Evolutionary conservation across 2,329 filamentous ascomycete species (phyloP).

Genomic region (Aciculosporium take): DNA sequence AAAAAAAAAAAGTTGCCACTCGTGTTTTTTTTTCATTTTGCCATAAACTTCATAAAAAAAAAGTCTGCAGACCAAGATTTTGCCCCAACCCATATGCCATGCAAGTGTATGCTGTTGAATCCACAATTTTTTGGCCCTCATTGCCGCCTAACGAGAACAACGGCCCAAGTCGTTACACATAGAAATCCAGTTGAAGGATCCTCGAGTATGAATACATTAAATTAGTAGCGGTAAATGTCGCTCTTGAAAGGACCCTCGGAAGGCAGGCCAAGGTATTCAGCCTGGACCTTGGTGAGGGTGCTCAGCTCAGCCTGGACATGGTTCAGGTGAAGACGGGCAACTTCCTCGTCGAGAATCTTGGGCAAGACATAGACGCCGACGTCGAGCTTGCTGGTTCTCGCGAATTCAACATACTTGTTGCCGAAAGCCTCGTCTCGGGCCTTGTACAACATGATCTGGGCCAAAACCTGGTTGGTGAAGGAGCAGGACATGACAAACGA

Average conservation of each 20-base stretch:
- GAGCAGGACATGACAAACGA: constrained; percentile 99
- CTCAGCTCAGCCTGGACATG: constrained; percentile 94
- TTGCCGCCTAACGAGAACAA: constrained; percentile 17
- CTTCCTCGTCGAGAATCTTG: constrained; percentile 98
- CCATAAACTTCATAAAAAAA: constrained; percentile 1
- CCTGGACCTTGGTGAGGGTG: constrained; percentile 71
- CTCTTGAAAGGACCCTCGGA: constrained; percentile 89
- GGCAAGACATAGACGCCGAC: constrained; percentile 79
- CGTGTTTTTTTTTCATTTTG: not conserved
- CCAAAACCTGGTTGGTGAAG: constrained; percentile 99
- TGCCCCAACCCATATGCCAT: constrained; percentile 22
- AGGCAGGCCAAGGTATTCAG: constrained; percentile 83
- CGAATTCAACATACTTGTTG: constrained; percentile 93
- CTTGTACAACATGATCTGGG: constrained; percentile 98
- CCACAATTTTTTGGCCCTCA: constrained; percentile 24
- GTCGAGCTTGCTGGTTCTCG: constrained; percentile 77
- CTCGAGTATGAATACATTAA: constrained; percentile 20
- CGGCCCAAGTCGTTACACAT: constrained; percentile 22
- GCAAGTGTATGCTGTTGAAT: constrained; percentile 32
- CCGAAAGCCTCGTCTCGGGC: constrained; percentile 72
- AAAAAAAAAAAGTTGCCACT: constrained; percentile 8
- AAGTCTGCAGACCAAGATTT: constrained; percentile 12
- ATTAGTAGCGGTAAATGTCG: constrained; percentile 52
- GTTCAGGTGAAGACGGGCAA: constrained; percentile 80
- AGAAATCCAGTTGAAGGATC: constrained; percentile 26